Percentiles rank a stretch among this genome's conserved stretches.
These are phyloP conservation scores for Apiospora saccharicola DNA, from an alignment of 2,329 filamentous ascomycete genomes.

Conservation along the genomic window DNA sequence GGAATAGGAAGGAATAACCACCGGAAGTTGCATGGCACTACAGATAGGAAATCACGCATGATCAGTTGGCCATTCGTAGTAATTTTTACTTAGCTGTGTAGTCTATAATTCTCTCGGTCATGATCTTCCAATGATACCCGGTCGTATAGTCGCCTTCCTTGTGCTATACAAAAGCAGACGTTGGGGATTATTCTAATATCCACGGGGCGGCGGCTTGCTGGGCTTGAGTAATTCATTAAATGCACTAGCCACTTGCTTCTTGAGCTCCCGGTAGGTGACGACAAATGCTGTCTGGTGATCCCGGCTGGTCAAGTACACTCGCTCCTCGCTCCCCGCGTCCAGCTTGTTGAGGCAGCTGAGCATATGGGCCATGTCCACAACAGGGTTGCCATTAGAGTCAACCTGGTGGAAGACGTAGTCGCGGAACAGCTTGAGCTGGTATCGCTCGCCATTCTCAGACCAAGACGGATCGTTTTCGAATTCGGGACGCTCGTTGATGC, in stretches of 20 bases:
- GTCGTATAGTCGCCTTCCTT: neutral
- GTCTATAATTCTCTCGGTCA: neutral
- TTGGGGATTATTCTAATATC: neutral
- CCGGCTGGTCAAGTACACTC: conserved; percentile 82
- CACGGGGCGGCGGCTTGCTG: conserved; percentile 18
- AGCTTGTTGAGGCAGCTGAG: conserved; percentile 88
- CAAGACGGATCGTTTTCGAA: conserved; percentile 79
- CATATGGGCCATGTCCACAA: conserved; percentile 88
- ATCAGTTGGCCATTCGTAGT: neutral
- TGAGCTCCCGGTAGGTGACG: conserved; percentile 89
- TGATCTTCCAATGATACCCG: neutral
- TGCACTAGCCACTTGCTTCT: conserved; percentile 64
- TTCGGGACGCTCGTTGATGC: conserved; percentile 90
- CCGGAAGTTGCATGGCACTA: neutral
- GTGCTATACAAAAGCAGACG: neutral
- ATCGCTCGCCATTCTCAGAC: conserved; percentile 92
- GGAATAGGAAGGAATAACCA: too few species aligned
- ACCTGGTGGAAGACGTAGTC: conserved; percentile 99
- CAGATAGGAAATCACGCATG: neutral
- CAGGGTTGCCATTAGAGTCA: conserved; percentile 81
- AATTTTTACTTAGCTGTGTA: conserved; percentile 17
- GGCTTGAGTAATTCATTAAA: conserved; percentile 66
- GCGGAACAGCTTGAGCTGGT: conserved; percentile 91
- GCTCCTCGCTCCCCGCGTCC: conserved; percentile 88
- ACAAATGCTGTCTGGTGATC: conserved; percentile 91